Conservation (phyloP, 176 grass and related monocot species). For the Oryza meridionalis region DNA sequence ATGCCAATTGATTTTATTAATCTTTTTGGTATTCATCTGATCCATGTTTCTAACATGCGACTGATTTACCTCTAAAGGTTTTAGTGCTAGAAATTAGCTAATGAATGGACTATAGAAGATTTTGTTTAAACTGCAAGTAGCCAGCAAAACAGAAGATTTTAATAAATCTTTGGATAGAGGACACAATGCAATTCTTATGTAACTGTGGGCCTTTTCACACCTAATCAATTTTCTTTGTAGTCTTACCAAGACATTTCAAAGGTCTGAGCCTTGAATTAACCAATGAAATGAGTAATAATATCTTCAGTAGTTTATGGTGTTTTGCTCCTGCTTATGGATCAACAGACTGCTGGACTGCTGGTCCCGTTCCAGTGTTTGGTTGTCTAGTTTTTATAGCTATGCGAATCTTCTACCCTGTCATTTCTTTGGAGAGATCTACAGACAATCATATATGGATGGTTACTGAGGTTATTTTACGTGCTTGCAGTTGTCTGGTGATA, state of each 20-base stretch:
- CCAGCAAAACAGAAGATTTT: not conserved
- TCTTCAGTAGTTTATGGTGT: constrained; percentile 1
- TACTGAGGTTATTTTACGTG: constrained; percentile 35
- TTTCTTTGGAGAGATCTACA: not conserved
- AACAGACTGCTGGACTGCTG: constrained; percentile 23
- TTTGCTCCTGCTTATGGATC: constrained; percentile 8
- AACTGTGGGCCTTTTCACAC: not conserved
- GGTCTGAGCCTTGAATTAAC: not conserved
- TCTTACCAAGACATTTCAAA: not conserved
- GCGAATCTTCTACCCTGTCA: not conserved
- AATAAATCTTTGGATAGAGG: constrained; percentile 14
- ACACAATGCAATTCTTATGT: not conserved
- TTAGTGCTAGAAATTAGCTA: not conserved
- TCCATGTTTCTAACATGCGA: not conserved
- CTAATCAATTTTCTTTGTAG: not conserved
- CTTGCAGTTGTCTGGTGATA: constrained; percentile 90
- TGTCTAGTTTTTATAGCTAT: constrained; percentile 1
- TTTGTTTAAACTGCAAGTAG: not conserved
- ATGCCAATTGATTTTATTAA: constrained; percentile 8
- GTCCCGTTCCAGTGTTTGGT: not conserved
- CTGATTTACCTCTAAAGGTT: constrained; percentile 24
- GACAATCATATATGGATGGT: not conserved
- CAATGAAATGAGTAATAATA: not conserved
- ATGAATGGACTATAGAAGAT: not conserved
- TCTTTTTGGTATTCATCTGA: not conserved